Base-by-base conservation (phyloP, 768 basidiomycete species). In the Dioszegia aurantiaca region DNA sequence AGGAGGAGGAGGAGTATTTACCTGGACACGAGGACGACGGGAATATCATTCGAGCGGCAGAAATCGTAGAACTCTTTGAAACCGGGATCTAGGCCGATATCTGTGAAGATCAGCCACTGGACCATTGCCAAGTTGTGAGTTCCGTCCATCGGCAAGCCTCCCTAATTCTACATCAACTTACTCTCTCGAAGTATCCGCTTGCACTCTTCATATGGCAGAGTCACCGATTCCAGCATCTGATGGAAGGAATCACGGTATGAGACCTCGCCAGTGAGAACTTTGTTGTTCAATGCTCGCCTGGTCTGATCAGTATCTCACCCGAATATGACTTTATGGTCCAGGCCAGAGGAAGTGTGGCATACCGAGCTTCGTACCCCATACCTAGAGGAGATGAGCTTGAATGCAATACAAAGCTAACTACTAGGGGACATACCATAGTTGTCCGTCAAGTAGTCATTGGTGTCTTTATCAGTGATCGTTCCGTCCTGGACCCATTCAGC, bases 21-120 rank as follows among this genome's bases (percentile, higher is more conserved):
- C 89, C 88, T 90, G 4, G 93, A 95, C 41, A 95, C 90, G 72
- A 97, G 89, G 60, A 94, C 86, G 61, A 95, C 82, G 12, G 95
- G 95, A 44, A 98, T 83, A 64, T 86, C 86, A 44, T 84, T 80
- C 1, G 77, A 77, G 69, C 88, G 87, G 78, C 90, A 93, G 85
- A 87, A 98, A 17, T 80, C 77, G 76, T 87, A 86, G 77, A 97
- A 98, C 2, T 84, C 82, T 72, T 86, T 86, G 81, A 99, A 99
- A 17, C 92, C 91, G 1, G 84, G 78, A 78, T 97, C 92, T 40
- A 94, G 82, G 58, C 82, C 82, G 78, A 94, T 90, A 72, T 90
- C 90, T 92, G 56, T 3, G 14, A 8, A 26, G 27, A n/a, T n/a
- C n/a, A n/a, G n/a, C n/a, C n/a, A n/a, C n/a, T n/a, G n/a, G n/a